Conservation (phyloP, 2,329 filamentous ascomycete genomes). For the Hypoxylon sp. region DNA sequence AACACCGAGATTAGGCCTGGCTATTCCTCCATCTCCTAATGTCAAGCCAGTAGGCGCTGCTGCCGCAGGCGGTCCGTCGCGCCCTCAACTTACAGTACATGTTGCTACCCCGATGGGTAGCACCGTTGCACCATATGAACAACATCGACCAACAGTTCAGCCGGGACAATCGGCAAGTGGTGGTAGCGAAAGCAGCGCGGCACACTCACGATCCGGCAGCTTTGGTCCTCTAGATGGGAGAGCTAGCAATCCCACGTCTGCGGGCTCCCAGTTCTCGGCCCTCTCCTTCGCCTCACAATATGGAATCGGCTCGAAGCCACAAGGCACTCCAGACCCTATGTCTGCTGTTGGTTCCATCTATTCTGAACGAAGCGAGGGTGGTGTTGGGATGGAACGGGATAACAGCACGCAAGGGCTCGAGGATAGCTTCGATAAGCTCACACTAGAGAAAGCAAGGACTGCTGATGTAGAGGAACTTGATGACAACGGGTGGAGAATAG, state of each 20-base stretch:
- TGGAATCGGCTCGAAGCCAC: slow-evolving; percentile 75
- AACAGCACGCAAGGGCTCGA: slow-evolving; percentile 83
- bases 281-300: slow-evolving; percentile 84
- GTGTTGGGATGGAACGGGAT: slow-evolving; percentile 84
- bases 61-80: slow-evolving; percentile 60
- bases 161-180: slow-evolving; percentile 78
- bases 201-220: slow-evolving; percentile 86
- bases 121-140: slow-evolving; percentile 79
- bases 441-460: slow-evolving; percentile 83
- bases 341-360: slow-evolving; percentile 90
- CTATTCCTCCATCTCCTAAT: slow-evolving; percentile 90
- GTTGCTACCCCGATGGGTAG: slow-evolving; percentile 91
- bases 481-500: slow-evolving; percentile 94
- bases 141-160: slow-evolving; percentile 67
- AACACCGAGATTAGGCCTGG: slow-evolving; percentile 85
- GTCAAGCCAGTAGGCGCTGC: slow-evolving; percentile 79
- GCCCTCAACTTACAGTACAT: slow-evolving; percentile 81
- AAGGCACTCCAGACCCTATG: slow-evolving; percentile 84
- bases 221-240: slow-evolving; percentile 83
- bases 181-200: slow-evolving; percentile 83
- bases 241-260: slow-evolving; percentile 85
- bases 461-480: slow-evolving; percentile 95
- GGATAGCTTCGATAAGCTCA: slow-evolving; percentile 81
- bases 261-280: slow-evolving; percentile 88
- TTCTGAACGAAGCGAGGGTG: slow-evolving; percentile 83